Conservation (phyloP, 345 rosid genomes). For the Melaleuca quinquenervia region DNA sequence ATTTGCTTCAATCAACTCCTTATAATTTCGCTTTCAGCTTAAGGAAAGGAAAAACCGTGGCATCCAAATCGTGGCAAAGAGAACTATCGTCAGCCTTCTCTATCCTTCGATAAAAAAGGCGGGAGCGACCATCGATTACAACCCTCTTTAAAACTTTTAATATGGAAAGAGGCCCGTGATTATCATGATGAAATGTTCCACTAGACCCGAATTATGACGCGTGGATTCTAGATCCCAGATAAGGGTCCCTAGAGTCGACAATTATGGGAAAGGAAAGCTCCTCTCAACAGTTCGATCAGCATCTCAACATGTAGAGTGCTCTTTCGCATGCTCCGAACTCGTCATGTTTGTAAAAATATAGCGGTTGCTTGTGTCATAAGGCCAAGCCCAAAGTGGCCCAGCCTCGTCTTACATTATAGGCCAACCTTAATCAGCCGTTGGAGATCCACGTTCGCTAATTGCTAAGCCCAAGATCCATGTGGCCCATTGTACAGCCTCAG, state of each 20-base stretch:
- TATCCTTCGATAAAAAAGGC: not conserved
- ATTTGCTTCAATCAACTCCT: not conserved
- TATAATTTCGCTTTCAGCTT: not conserved
- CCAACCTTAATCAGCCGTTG: not conserved
- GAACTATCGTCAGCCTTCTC: not conserved
- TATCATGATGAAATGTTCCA: not conserved
- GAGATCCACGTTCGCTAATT: not conserved
- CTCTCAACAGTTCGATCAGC: not conserved
- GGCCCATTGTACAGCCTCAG: not conserved
- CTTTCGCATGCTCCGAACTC: not conserved
- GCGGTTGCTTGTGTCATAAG: not conserved
- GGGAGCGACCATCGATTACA: rapidly evolving
- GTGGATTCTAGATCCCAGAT: not conserved
- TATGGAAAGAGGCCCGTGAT: rapidly evolving
- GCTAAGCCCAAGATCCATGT: not conserved
- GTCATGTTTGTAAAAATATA: not conserved
- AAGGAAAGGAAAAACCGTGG: not conserved
- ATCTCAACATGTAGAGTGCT: not conserved
- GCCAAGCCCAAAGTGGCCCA: not conserved
- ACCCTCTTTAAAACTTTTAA: not conserved
- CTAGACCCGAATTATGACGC: rapidly evolving
- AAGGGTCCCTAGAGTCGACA: not conserved
- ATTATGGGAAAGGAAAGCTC: not conserved
- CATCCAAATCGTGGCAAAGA: not conserved
- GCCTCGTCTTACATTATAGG: not conserved